These are phyloP conservation scores for Saxispiralis lemnorum DNA, from an alignment of 495 filamentous ascomycete genomes.

Conservation along the genomic window DNA sequence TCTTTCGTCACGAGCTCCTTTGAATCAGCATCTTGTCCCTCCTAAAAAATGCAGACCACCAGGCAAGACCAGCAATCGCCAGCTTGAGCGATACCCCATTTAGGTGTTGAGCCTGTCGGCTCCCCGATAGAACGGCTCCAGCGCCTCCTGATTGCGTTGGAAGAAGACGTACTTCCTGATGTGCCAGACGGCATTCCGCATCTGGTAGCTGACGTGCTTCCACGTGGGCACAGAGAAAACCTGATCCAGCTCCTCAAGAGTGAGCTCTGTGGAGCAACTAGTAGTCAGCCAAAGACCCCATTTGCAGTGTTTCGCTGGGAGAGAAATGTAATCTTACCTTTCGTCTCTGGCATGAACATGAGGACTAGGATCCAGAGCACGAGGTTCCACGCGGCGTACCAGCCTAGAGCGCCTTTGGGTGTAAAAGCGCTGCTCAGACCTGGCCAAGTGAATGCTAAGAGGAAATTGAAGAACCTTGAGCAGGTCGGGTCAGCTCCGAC, in stretches of 20 bases:
- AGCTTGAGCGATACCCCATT: background rate
- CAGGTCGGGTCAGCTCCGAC: background rate
- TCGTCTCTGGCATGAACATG: constrained; percentile 42
- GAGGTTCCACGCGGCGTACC: constrained; percentile 33
- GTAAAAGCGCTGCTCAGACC: constrained; percentile 35
- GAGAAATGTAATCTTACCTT: constrained; percentile 59
- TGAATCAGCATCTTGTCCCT: no score
- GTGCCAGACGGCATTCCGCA: constrained; percentile 9
- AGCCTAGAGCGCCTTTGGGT: constrained; percentile 42
- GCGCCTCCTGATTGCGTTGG: constrained; percentile 3
- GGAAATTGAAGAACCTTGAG: constrained; percentile 47
- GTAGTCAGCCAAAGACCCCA: constrained; percentile 69
- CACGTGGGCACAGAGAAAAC: constrained; percentile 13
- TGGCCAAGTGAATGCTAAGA: constrained; percentile 53
- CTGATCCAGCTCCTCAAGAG: constrained; percentile 34
- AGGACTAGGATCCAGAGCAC: constrained; percentile 66
- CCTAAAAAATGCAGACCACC: no score
- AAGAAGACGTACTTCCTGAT: constrained; percentile 10
- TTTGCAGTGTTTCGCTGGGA: constrained; percentile 58
- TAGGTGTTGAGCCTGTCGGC: constrained; percentile 1
- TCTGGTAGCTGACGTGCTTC: constrained; percentile 8
- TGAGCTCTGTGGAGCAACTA: constrained; percentile 64
- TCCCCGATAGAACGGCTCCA: constrained; percentile 3
- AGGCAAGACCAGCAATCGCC: background rate
- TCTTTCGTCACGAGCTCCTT: no score